These are phyloP conservation scores for Xylaria hypoxylon DNA, from an alignment of 2,329 filamentous ascomycete species.

Conservation along the genomic window DNA sequence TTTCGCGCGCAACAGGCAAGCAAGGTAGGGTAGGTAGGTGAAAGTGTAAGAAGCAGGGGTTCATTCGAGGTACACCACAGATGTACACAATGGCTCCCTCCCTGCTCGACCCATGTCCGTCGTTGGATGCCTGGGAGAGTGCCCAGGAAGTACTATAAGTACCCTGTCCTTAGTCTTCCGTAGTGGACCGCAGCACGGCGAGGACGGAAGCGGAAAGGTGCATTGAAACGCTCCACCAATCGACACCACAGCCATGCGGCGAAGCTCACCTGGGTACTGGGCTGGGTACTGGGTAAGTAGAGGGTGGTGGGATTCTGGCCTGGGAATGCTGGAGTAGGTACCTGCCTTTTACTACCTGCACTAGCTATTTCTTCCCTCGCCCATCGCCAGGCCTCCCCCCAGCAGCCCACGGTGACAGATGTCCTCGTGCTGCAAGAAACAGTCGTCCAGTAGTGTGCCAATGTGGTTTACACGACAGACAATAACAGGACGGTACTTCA, in stretches of 20 bases:
- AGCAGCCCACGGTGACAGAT: constrained; percentile 26
- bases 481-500: background rate
- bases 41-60: constrained; percentile 40
- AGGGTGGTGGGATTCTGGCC: no score
- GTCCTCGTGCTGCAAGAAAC: constrained; percentile 14
- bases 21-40: constrained; percentile 25
- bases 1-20: constrained; percentile 40
- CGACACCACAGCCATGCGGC: constrained; percentile 43
- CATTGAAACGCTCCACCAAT: constrained; percentile 42
- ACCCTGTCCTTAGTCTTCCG: no score
- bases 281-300: no score
- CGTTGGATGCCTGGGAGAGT: constrained; percentile 37
- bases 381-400: constrained; percentile 1
- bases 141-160: no score
- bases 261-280: constrained; percentile 40
- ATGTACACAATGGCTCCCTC: constrained; percentile 25
- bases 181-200: constrained; percentile 29
- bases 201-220: constrained; percentile 47
- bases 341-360: no score
- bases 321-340: no score
- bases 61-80: constrained; percentile 8
- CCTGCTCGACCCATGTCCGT: constrained; percentile 19
- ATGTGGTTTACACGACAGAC: constrained; percentile 8
- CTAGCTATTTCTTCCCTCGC: background rate
- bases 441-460: background rate